Evolutionary conservation across 495 filamentous ascomycete genomes (phyloP), one percentile per base, ranked within the genome.

Genomic region (Haplographium delicatum): DNA sequence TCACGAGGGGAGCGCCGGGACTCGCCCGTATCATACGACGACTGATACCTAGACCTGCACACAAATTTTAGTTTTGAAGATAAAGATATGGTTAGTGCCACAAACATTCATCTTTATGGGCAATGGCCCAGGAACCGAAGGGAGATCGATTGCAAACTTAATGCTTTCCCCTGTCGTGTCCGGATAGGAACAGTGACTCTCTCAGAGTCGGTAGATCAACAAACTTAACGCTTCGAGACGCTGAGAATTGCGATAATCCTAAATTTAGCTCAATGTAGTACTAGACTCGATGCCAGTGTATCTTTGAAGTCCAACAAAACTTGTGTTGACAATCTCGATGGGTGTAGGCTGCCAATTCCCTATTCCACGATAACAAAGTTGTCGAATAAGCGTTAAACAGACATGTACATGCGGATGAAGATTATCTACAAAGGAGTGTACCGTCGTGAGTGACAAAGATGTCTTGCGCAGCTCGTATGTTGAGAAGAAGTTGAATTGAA

Each of bases 1-100:
- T 84, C 80, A 53, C 81, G 67, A 37, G 76, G 69, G 28, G 71
- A 72, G 39, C 76, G 73, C 35, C 69, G 68, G 45, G 65, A 62
- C 18, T 72, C 70, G 48, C 60, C 54, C 47, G 60, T 47, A 44
- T 64, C 62, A 47, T 58, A 57, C 43, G 61, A 50, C 26, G 56
- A 50, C 41, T 62, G 60, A 45, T 62, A 56, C 39, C 65, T 62
- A 47, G 54, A 53, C 54, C 54, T 57, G 20, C 15, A 30, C 7
- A 19, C 16, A 22, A n/a, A 44, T 43, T 38, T 57, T 41, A 57
- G 54, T 22, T 15, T 5, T 9, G 41, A 27, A 27, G 31, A 27
- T 2, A 20, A 44, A 20, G n/a, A 46, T 9, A 41, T 9, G 19
- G 6, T 2, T 4, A 10, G 27, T 7, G 16, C n/a, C 19, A 38